Conservation (phyloP, 129 eudicot species). For the Flaveria sonorensis region DNA sequence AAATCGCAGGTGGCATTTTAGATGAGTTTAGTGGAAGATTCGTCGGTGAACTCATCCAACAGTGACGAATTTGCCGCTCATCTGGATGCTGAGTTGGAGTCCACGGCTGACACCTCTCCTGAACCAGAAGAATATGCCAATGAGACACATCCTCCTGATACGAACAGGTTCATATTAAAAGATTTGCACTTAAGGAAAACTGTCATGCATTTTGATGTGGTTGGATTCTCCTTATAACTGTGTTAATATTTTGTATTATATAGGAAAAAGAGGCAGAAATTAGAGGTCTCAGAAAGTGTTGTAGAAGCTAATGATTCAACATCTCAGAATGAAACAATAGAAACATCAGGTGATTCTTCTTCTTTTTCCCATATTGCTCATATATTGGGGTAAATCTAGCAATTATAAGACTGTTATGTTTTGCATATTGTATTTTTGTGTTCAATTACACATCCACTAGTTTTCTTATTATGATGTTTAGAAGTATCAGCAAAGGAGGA, state of each 20-base stretch:
- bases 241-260: neutral
- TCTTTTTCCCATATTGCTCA: neutral
- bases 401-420: neutral
- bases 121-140: slow-evolving; percentile 37
- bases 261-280: slow-evolving; percentile 62
- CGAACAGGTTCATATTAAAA: slow-evolving; percentile 26
- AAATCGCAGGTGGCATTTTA: slow-evolving; percentile 28
- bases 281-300: slow-evolving; percentile 40
- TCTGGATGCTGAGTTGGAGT: slow-evolving; percentile 55
- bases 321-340: slow-evolving; percentile 25
- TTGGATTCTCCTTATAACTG: neutral
- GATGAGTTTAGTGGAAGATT: slow-evolving; percentile 50
- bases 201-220: slow-evolving; percentile 8
- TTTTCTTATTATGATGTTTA: slow-evolving; percentile 32
- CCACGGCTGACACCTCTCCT: slow-evolving; percentile 42
- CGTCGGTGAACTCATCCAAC: slow-evolving; percentile 48
- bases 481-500: slow-evolving; percentile 43
- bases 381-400: neutral
- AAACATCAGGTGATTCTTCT: slow-evolving; percentile 39
- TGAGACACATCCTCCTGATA: slow-evolving; percentile 25
- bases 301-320: slow-evolving; percentile 32
- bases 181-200: neutral
- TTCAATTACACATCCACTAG: neutral
- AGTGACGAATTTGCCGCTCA: slow-evolving; percentile 57
- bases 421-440: neutral